Base-by-base conservation (phyloP, 1,284 basidiomycete species). In the Microbotryum silenes-acaulis region DNA sequence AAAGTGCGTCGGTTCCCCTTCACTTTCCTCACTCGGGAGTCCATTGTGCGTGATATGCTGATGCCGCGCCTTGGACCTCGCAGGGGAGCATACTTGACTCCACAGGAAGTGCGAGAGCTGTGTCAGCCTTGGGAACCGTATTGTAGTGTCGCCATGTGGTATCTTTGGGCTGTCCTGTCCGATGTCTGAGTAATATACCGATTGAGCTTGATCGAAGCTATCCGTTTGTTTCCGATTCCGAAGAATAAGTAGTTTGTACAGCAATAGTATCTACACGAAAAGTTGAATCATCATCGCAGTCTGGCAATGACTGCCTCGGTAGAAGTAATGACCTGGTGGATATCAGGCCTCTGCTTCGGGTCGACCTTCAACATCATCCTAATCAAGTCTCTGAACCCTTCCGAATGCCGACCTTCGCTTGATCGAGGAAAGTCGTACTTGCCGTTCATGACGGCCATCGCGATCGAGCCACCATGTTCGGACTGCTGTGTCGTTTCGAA, bases 381-480 rank as follows among this genome's bases (percentile, higher is more conserved):
- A 61, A 97, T 89, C 57, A 97, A 79, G 60, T 85, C 81, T 68
- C 82, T 85, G 60, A 94, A 76, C 6, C 85, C 86, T 71, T 89
- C 84, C 20, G 88, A 89, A 75, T 93, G 94, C 9, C 74, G 74
- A 7, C 62, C 57, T 10, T 82, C 82, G 4, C 84, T 87, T 60
- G 77, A 60, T 8, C 73, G 78, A 1, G 90, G 91, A 70, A 94
- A 91, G 44, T 73, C 70, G 76, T 93, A 96, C 67, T 88, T 84
- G 1, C 89, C 92, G 65, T 87, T 89, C 70, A 92, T 79, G 51
- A 93, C 92, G 1, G 91, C 90, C 91, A 97, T 94, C 2, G 91
- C 91, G 72, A 96, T 91, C 52, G 88, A 91, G 18, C 89, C 88
- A 49, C 89, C 89, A 74, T 91, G 89, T 69, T 85, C 91, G 54